These are phyloP conservation scores for Trypethelium eluteriae DNA, from an alignment of 495 filamentous ascomycete species.

Conservation along the genomic window DNA sequence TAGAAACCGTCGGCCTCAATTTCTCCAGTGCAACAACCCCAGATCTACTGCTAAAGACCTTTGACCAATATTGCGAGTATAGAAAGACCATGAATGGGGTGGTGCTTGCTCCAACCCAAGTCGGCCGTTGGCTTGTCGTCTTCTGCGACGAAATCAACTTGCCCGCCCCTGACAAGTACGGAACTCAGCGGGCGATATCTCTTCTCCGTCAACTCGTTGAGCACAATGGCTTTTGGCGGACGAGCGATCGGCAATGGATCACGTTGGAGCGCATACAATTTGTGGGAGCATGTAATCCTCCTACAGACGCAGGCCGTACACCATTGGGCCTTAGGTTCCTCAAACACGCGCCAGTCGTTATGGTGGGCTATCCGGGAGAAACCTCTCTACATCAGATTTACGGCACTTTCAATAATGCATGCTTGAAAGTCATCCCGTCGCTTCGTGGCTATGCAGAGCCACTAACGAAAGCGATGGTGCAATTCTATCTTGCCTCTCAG, in stretches of 20 bases:
- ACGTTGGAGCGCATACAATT: slow-evolving; percentile 97
- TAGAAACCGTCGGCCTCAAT: slow-evolving; percentile 98
- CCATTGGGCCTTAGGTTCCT: slow-evolving; percentile 89
- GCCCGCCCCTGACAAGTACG: slow-evolving; percentile 96
- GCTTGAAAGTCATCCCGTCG: slow-evolving; percentile 92
- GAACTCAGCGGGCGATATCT: slow-evolving; percentile 91
- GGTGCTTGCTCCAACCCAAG: slow-evolving; percentile 88
- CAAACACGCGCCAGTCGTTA: slow-evolving; percentile 88
- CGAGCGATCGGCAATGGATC: slow-evolving; percentile 95
- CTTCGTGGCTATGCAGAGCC: slow-evolving; percentile 91
- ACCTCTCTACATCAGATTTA: slow-evolving; percentile 92
- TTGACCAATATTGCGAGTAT: slow-evolving; percentile 99
- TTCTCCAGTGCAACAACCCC: slow-evolving; percentile 98
- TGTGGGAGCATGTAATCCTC: slow-evolving; percentile 96
- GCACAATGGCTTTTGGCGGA: slow-evolving; percentile 98
- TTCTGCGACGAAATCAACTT: slow-evolving; percentile 99
- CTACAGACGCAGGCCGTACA: slow-evolving; percentile 95
- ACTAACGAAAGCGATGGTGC: slow-evolving; percentile 96
- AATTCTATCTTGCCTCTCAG: slow-evolving; percentile 91
- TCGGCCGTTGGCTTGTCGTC: slow-evolving; percentile 94
- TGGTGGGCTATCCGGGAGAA: slow-evolving; percentile 98
- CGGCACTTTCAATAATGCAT: slow-evolving; percentile 92
- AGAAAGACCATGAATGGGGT: slow-evolving; percentile 95
- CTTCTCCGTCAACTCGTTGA: slow-evolving; percentile 96
- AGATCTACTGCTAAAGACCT: slow-evolving; percentile 95